A percentile compares a stretch with the other conserved stretches of the same genome.
Conservation (phyloP, 1,284 basidiomycete species). For the Psilocybe mexicana region DNA sequence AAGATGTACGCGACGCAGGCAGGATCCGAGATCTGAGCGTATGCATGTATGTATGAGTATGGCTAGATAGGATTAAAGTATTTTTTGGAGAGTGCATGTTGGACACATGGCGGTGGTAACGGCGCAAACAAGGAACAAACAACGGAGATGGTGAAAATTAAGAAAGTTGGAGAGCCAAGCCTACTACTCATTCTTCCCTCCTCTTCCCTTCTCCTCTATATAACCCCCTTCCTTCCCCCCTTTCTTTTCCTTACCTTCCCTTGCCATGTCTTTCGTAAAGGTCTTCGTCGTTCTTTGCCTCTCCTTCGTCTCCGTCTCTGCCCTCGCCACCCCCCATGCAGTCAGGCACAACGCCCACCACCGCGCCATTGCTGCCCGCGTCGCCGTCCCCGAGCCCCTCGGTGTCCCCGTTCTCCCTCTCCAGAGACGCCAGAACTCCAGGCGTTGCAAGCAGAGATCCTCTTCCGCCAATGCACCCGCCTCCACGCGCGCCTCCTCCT, state of each 20-base stretch:
- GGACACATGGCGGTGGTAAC: constrained; percentile 7
- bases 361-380: constrained; percentile 39
- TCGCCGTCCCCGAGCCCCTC: constrained; percentile 30
- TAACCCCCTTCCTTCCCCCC: constrained; percentile 16
- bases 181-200: constrained; percentile 16
- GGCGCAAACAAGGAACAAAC: constrained; percentile 14
- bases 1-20: constrained; percentile 75
- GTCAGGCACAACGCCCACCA: constrained; percentile 39
- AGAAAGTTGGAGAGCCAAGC: not conserved
- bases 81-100: constrained; percentile 9
- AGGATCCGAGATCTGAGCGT: constrained; percentile 26
- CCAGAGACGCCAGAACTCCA: constrained; percentile 39
- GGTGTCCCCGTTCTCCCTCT: constrained; percentile 22
- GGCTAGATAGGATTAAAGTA: constrained; percentile 8
- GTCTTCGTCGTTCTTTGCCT: constrained; percentile 46
- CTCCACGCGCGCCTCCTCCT: constrained; percentile 14
- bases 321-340: constrained; percentile 47
- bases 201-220: constrained; percentile 14
- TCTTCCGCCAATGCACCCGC: constrained; percentile 23
- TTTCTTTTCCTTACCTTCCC: constrained; percentile 15
- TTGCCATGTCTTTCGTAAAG: constrained; percentile 48
- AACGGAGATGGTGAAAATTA: constrained; percentile 9
- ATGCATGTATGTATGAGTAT: constrained; percentile 10
- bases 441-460: constrained; percentile 42
- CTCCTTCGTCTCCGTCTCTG: constrained; percentile 43